Evolutionary conservation across 192 early-diverging fungal genomes (phyloP).

Genomic region (Tieghemiomyces parasiticus): DNA sequence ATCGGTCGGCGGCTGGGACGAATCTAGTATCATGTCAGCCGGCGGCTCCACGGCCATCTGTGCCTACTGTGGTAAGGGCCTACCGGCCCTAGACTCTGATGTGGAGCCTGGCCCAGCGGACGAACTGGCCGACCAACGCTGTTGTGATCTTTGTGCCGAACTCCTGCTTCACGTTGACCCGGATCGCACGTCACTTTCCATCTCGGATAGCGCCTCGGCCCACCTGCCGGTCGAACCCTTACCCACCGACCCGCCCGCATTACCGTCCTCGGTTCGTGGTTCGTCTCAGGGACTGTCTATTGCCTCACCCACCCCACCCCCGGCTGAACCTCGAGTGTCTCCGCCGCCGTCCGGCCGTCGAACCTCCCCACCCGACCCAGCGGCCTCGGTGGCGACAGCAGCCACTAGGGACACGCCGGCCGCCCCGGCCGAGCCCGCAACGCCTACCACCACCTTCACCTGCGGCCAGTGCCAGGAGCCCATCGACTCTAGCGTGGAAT

Average conservation of each 20-base stretch:
- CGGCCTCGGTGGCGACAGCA: no score
- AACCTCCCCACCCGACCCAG: not conserved
- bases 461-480: not conserved
- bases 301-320: not conserved
- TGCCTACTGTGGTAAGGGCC: not conserved
- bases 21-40: not conserved
- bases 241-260: no score
- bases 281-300: not conserved
- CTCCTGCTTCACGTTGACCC: not conserved
- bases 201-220: constrained; percentile 1
- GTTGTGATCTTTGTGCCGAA: constrained; percentile 7
- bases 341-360: no score
- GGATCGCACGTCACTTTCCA: not conserved
- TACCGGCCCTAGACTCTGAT: not conserved
- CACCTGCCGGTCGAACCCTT: not conserved
- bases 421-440: not conserved
- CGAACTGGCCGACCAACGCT: not conserved
- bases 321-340: not conserved
- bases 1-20: not conserved
- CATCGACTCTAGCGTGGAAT: not conserved
- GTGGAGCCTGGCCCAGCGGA: not conserved
- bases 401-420: not conserved
- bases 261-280: no score
- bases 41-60: not conserved
- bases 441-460: not conserved